Base-by-base conservation (phyloP, 352 stramenopile species). In the Globisporangium carolinianum region DNA sequence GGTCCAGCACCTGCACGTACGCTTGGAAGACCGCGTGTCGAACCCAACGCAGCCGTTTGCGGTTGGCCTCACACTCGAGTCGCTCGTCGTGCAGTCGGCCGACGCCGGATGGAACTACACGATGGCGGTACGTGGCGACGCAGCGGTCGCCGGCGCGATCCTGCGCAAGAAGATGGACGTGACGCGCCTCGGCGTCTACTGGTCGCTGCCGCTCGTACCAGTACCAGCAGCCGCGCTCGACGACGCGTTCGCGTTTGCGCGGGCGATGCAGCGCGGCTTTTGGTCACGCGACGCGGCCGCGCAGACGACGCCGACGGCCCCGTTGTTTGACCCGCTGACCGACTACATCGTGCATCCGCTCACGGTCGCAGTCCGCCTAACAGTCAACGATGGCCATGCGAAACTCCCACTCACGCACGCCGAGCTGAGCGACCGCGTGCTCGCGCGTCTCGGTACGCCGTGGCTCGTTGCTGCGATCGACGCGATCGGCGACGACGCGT, bases 61-160 rank as follows among this genome's bases (percentile, higher is more conserved):
- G 0, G 70, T 94, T 12, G 83, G 83, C 0, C 59, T 91, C 41
- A 94, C 83, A 52, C 71, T 94, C 15, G 76, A 90, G 47, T 82
- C 82, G 14, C 76, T 94, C 56, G 84, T 90, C 32, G 71, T 94
- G 59, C 89, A 94, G 62, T 94, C 83, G 14, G 80, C 82, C 0
- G 83, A 94, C 47, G 81, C 79, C 53, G 67, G 72, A 0, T 91
- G 83, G 78, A 91, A 91, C 62, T 94, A 91, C 62, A 94, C 79
- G 0, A 86, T 90, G 80, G 76, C 87, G 42, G 74, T 89, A 14
- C 76, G 80, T 36, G 73, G 77, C 8, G 12, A 53, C 53, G 37
- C 45, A 58, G 39, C 45, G 10, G 47, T 35, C 15, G 46, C 43
- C 12, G 61, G 78, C 3, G 65, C 69, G 35, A 87, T 87, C 52